phyloP scores from a whole-genome alignment of 768 basidiomycete species.

The Lenzites betulinus region DNA sequence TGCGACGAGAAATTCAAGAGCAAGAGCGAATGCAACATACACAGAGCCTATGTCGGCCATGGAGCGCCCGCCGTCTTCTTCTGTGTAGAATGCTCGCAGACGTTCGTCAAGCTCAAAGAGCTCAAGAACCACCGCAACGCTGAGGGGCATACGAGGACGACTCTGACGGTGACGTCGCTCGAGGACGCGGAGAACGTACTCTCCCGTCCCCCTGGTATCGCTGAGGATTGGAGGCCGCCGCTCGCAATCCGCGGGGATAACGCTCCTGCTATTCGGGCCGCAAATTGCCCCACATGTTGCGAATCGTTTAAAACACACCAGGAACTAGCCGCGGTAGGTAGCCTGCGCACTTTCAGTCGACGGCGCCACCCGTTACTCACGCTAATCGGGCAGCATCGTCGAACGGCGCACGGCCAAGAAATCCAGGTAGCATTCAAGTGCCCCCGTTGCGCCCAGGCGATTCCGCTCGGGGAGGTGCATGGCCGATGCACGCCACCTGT shows the following conservation, averaged over 20 bases:
- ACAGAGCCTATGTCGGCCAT: not conserved
- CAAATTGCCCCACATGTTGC: not conserved
- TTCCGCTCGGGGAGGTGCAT: not conserved
- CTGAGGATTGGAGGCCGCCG: not conserved
- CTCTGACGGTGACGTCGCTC: not conserved
- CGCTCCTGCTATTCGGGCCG: not conserved
- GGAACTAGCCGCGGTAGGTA: not conserved
- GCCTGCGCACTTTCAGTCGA: not conserved
- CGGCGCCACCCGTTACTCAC: not conserved
- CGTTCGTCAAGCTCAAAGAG: not conserved
- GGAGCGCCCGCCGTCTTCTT: not conserved
- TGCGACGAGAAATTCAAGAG: constrained; percentile 6
- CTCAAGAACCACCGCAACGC: not conserved
- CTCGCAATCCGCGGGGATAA: not conserved
- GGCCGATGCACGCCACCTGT: not conserved
- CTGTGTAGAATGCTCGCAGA: constrained; percentile 5
- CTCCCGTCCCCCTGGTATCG: too few relatives aligned
- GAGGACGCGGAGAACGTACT: too few relatives aligned
- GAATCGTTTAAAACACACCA: not conserved
- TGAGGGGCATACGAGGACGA: not conserved
- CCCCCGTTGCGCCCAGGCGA: not conserved
- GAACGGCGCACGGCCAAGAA: not conserved
- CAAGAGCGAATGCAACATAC: not conserved
- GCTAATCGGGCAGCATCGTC: not conserved
- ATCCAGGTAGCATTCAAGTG: not conserved